phyloP scores from a whole-genome alignment of 2,329 filamentous ascomycete species.

The Dothideomycetes sp. region DNA sequence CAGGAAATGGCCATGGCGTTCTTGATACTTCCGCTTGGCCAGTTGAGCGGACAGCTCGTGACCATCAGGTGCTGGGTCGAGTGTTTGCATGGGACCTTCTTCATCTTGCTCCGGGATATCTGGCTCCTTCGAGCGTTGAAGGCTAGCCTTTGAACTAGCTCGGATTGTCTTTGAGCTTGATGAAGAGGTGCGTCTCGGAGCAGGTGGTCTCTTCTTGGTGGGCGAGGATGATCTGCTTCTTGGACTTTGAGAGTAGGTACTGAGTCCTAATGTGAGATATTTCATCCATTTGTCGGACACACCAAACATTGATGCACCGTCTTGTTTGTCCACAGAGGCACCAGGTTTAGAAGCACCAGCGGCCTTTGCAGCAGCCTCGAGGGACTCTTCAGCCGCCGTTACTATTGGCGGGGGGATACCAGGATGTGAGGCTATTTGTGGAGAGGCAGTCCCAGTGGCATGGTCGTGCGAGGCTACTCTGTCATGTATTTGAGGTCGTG shows the following conservation, averaged over 20 bases:
- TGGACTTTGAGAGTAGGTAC: constrained; percentile 10
- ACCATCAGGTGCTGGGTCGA: constrained; percentile 27
- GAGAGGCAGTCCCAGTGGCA: constrained; percentile 9
- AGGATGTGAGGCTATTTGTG: constrained; percentile 14
- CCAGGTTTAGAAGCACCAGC: constrained; percentile 18
- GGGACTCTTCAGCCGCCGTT: constrained; percentile 29
- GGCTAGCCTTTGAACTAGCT: not conserved
- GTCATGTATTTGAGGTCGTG: constrained; percentile 15
- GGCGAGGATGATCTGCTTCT: constrained; percentile 9
- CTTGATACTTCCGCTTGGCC: constrained; percentile 35
- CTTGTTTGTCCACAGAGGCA: not conserved
- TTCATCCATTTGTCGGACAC: constrained; percentile 39
- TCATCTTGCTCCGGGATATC: constrained; percentile 10
- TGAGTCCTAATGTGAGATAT: constrained; percentile 38
- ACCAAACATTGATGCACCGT: constrained; percentile 18
- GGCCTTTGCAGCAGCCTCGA: constrained; percentile 29
- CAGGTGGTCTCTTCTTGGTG: constrained; percentile 11
- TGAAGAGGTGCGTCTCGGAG: constrained; percentile 13
- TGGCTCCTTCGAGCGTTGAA: constrained; percentile 6
- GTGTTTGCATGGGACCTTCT: constrained; percentile 12
- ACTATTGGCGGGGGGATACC: constrained; percentile 38
- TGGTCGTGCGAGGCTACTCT: constrained; percentile 17
- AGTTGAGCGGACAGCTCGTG: constrained; percentile 49
- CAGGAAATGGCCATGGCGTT: constrained; percentile 48
- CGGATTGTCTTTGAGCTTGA: constrained; percentile 16